Evolutionary conservation across 1,284 basidiomycete genomes (phyloP).

Genomic region (Ustilago cynodontis): DNA sequence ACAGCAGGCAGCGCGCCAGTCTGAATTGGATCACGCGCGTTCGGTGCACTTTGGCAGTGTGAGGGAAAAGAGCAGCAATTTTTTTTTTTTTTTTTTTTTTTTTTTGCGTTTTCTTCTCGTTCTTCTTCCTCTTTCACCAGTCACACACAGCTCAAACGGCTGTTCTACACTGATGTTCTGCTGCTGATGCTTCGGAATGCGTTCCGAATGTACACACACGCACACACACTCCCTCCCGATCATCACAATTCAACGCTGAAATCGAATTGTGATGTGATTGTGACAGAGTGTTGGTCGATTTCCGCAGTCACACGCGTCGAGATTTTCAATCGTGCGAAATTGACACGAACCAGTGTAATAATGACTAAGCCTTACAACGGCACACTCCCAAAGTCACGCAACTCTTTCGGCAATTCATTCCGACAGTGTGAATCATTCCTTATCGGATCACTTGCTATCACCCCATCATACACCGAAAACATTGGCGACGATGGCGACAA

Average conservation of each 20-base stretch:
- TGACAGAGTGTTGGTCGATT: not conserved
- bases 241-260: not conserved
- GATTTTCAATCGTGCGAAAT: too few species aligned
- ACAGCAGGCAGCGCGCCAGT: not conserved
- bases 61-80: not conserved
- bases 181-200: not conserved
- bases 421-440: too few species aligned
- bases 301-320: not conserved
- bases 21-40: not conserved
- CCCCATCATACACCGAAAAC: not conserved
- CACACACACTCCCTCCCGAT: not conserved
- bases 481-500: conserved; percentile 24
- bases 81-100: not conserved
- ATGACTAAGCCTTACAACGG: too few species aligned
- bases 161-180: too few species aligned
- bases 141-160: not conserved
- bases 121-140: not conserved
- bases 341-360: not conserved
- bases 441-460: not conserved
- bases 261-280: not conserved
- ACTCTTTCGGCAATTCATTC: too few species aligned
- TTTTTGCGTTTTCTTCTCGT: not conserved
- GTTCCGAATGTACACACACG: not conserved
- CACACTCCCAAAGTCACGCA: not conserved
- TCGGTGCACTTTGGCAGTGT: not conserved